Percentiles rank a stretch among this genome's conserved stretches.
Conservation (phyloP, 1,284 basidiomycete species). For the Peniophora sp. region DNA sequence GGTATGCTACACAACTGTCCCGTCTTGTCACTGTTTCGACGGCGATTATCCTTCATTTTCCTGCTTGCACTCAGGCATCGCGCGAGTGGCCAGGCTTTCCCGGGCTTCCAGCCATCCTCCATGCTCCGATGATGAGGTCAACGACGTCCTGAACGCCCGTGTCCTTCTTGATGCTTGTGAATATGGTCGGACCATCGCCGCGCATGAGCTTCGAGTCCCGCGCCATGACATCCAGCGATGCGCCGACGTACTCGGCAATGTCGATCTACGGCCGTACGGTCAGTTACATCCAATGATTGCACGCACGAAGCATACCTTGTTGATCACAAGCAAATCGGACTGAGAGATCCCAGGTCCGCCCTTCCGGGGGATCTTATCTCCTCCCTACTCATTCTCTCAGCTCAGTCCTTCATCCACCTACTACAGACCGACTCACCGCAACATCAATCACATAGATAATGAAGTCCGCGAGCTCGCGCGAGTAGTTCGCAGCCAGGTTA, state of each 20-base stretch:
- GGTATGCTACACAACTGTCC: background rate
- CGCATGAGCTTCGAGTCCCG: constrained; percentile 91
- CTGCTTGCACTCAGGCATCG: constrained; percentile 10
- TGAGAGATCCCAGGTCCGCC: constrained; percentile 96
- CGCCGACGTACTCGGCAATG: constrained; percentile 87
- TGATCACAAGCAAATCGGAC: constrained; percentile 91
- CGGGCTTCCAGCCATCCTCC: constrained; percentile 72
- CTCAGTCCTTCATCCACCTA: constrained; percentile 40
- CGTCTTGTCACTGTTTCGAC: constrained; percentile 2
- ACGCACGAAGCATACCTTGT: constrained; percentile 58
- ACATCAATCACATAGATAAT: constrained; percentile 93
- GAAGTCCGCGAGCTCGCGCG: constrained; percentile 92
- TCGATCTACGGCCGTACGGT: constrained; percentile 57
- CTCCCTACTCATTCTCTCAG: constrained; percentile 86
- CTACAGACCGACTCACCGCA: constrained; percentile 39
- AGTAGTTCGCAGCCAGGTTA: constrained; percentile 95
- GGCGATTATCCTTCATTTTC: background rate
- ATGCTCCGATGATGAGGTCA: constrained; percentile 80
- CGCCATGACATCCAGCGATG: constrained; percentile 92
- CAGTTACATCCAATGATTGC: background rate
- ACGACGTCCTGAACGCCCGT: constrained; percentile 82
- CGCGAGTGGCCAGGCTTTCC: constrained; percentile 48
- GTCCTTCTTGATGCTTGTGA: constrained; percentile 78
- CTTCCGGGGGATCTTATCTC: constrained; percentile 97
- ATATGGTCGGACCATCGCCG: constrained; percentile 90